Evolutionary conservation across 2,329 filamentous ascomycete genomes (phyloP).

Genomic region (Anisogramma anomala): DNA sequence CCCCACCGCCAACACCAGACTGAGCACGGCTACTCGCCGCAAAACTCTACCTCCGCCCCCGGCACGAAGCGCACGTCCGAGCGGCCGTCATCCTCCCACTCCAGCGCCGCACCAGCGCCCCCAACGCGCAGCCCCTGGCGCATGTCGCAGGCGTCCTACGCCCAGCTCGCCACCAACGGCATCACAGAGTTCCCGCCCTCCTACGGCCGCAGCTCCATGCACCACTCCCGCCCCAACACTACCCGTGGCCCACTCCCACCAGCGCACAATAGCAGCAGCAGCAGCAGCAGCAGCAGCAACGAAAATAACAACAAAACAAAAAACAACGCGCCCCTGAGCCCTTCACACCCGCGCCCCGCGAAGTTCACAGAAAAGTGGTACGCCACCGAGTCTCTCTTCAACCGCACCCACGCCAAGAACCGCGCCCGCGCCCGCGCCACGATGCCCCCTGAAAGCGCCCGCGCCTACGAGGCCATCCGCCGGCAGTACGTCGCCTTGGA

Average conservation of each 20-base stretch:
- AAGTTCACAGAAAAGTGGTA: constrained; percentile 46
- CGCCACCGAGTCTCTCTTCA: constrained; percentile 41
- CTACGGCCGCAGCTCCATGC: constrained; percentile 9
- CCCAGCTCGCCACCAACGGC: constrained; percentile 29
- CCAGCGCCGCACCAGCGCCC: constrained; percentile 2
- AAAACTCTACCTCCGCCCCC: constrained; percentile 31
- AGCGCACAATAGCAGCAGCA: background rate
- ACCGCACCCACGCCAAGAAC: constrained; percentile 42
- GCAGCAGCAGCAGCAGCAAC: too few relatives aligned
- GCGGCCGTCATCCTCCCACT: constrained; percentile 14
- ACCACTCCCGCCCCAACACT: constrained; percentile 19
- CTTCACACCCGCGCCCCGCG: constrained; percentile 27
- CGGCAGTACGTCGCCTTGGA: constrained; percentile 34
- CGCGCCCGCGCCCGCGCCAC: constrained; percentile 33
- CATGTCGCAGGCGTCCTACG: constrained; percentile 30
- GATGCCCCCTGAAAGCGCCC: constrained; percentile 22
- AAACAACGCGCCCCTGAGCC: constrained; percentile 14
- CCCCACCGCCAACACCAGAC: constrained; percentile 46
- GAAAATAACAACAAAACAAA: too few relatives aligned
- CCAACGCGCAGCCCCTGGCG: constrained; percentile 21
- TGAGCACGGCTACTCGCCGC: constrained; percentile 29
- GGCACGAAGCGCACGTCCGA: constrained; percentile 38
- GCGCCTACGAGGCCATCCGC: constrained; percentile 35
- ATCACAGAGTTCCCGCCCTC: constrained; percentile 18
- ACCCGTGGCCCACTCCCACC: constrained; percentile 17